Base-by-base conservation (phyloP, 192 early-diverging fungal species). In the Coemansia sp. region DNA sequence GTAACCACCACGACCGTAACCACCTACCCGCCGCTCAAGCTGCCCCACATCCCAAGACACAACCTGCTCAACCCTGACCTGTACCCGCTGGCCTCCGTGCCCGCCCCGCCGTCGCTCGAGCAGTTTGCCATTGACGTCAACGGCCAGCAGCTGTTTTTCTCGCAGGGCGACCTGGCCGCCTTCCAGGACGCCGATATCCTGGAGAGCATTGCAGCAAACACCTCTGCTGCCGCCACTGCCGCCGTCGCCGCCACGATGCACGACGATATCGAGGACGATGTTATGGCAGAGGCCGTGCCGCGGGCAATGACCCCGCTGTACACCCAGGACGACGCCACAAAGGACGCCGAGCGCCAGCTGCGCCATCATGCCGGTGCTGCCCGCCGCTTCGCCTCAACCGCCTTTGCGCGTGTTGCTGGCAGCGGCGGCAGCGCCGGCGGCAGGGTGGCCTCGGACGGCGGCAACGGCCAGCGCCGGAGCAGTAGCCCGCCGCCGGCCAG, bases 1-100 rank as follows among this genome's bases (percentile, higher is more conserved):
- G 86, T 89, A 19, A 88, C 87, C 1, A 89, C 87, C 3, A 91
- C 87, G 0, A 89, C 87, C 2, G 88, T 88, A 3, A 92, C 88
- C 0, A 87, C 84, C 5, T 93, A 83, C 59, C 89, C 89, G 4
- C 87, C 89, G 10, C 59, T 91, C 8, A 52, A 77, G 34, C 65
- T 93, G 36, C 81, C 80, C 3, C 83, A 80, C 13, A 82, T 84
- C 1, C 54, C 57, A 8, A 70, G 67, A 39, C 75, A 80, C 27
- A 68, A 73, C 20, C 32, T 73, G 27, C 59, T 87, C 18, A 79
- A 86, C 46, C 76, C 79, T 4, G 78, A 81, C 13, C 58, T 79
- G 41, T 94, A 84, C 55, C 89, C 88, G 28, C 69, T 94, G 29
- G 85, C 89, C 3, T 74, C 80, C 23, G 79, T 81, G 22, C 81